phyloP scores from a whole-genome alignment of 371 early-diverging fungal species.

The Mortierella sp. region DNA sequence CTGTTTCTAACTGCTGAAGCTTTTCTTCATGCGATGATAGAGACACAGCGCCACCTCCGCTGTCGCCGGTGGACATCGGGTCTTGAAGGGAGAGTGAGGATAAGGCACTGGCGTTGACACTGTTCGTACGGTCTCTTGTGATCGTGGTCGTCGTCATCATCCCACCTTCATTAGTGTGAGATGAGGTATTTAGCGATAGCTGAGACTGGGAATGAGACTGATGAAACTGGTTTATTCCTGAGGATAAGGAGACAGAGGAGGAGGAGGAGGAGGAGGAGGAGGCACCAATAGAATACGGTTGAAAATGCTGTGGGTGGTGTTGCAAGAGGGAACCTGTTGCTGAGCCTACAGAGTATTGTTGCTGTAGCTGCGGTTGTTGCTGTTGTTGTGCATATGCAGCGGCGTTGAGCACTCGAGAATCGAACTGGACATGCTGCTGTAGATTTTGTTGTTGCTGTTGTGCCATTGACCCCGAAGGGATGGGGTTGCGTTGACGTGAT shows the following conservation, averaged over 20 bases:
- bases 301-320: slow-evolving; percentile 9
- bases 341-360: slow-evolving; percentile 13
- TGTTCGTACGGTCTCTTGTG: slow-evolving; percentile 8
- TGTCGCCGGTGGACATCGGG: slow-evolving; percentile 7
- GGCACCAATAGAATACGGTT: not conserved
- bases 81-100: slow-evolving; percentile 8
- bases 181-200: too few relatives aligned
- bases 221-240: slow-evolving; percentile 3
- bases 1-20: slow-evolving; percentile 26
- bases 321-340: slow-evolving; percentile 3
- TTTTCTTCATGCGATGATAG: slow-evolving; percentile 32
- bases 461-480: not conserved
- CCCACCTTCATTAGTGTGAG: too few relatives aligned
- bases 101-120: slow-evolving; percentile 6
- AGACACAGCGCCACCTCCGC: slow-evolving; percentile 14
- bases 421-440: slow-evolving; percentile 11
- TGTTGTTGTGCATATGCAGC: slow-evolving; percentile 15
- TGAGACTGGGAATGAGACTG: not conserved
- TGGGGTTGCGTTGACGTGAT: slow-evolving; percentile 50
- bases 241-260: slow-evolving; percentile 3
- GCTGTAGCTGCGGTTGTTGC: slow-evolving; percentile 5
- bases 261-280: slow-evolving; percentile 13
- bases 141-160: not conserved
- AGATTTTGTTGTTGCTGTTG: slow-evolving; percentile 24
- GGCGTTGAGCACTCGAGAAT: slow-evolving; percentile 17